A percentile compares a stretch with the other conserved stretches of the same genome.
phyloP scores from a whole-genome alignment of 148 eudicot species.

The Heliamphora exappendiculata region DNA sequence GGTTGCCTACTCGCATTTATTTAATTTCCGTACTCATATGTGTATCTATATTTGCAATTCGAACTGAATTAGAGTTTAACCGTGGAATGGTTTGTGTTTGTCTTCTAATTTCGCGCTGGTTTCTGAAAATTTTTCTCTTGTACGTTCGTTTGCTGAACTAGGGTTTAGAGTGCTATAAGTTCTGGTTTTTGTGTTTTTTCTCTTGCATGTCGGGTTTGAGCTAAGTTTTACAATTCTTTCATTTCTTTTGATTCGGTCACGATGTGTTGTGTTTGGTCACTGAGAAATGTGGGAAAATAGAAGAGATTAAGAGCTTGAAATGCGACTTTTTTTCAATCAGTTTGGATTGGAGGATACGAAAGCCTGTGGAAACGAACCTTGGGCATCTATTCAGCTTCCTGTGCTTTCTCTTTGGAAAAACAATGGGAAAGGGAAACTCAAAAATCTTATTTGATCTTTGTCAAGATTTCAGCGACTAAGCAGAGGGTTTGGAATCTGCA shows the following conservation, averaged over 20 bases:
- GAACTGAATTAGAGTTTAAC: neutral
- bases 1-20: neutral
- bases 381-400: too few species aligned
- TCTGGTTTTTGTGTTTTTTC: neutral
- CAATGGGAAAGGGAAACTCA: neutral
- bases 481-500: too few species aligned
- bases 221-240: neutral
- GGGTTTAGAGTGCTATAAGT: neutral
- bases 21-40: neutral
- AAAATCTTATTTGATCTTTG: too few species aligned
- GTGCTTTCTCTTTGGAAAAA: neutral
- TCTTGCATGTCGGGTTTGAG: slow-evolving; percentile 2
- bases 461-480: too few species aligned
- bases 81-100: neutral
- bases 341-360: neutral
- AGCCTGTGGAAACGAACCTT: neutral
- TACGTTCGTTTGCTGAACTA: neutral
- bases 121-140: neutral
- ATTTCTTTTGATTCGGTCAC: neutral
- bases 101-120: neutral
- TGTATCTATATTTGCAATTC: neutral
- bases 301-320: neutral
- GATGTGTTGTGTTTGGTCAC: slow-evolving; percentile 3
- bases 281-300: neutral
- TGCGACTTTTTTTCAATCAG: neutral